These are phyloP conservation scores for Marasmius tenuissimus DNA, from an alignment of 1,284 basidiomycete genomes.

Conservation along the genomic window DNA sequence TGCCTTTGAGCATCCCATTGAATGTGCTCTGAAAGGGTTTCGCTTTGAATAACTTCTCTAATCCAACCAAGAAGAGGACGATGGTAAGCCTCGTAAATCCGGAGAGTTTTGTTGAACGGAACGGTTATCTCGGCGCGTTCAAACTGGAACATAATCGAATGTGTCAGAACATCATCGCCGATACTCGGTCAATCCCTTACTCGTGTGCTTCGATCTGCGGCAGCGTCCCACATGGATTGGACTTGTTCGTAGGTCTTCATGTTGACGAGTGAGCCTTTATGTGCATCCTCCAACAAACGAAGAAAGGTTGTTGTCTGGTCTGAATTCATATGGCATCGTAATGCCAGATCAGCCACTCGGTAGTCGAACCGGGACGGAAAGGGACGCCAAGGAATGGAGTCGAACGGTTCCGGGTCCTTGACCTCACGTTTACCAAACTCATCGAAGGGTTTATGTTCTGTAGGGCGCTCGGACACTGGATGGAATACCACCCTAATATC, in stretches of 20 bases:
- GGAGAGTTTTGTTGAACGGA: slow-evolving; percentile 10
- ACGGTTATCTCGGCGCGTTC: slow-evolving; percentile 1
- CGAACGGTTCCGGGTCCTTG: background rate
- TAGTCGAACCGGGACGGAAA: background rate
- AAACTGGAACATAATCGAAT: background rate
- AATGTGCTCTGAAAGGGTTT: slow-evolving; percentile 16
- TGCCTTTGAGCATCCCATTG: slow-evolving; percentile 21
- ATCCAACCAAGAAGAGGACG: slow-evolving; percentile 16
- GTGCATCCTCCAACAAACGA: background rate
- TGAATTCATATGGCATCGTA: background rate
- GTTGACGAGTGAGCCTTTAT: background rate
- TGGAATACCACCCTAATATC: background rate
- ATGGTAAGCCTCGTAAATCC: slow-evolving; percentile 11
- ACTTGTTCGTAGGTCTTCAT: background rate
- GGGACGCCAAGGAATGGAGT: background rate
- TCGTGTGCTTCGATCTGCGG: background rate
- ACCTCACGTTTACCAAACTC: background rate
- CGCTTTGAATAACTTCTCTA: slow-evolving; percentile 17
- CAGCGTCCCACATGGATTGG: background rate
- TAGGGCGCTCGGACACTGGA: background rate
- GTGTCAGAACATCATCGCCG: background rate
- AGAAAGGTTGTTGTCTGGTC: background rate
- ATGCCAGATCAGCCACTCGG: background rate
- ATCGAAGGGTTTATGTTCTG: background rate
- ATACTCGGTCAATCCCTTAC: background rate